These are phyloP conservation scores for Cryptomeria japonica DNA, from an alignment of 75 land plant species.

Conservation along the genomic window DNA sequence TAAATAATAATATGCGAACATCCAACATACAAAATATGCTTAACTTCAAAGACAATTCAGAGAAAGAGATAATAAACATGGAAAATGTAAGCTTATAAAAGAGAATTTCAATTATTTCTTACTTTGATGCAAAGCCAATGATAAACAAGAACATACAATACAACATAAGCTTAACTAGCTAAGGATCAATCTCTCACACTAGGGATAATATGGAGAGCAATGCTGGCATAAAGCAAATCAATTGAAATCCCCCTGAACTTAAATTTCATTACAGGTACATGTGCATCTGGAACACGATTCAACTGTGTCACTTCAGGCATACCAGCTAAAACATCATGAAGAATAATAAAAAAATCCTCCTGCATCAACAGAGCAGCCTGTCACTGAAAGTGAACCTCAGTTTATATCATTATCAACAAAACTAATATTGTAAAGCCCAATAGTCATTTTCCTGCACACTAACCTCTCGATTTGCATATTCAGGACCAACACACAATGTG, in stretches of 20 bases:
- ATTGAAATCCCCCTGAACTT: constrained; percentile 92
- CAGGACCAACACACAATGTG: constrained; percentile 95
- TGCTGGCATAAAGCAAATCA: constrained; percentile 90
- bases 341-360: constrained; percentile 92
- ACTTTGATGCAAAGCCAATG: neutral
- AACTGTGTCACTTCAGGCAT: constrained; percentile 93
- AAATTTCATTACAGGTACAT: constrained; percentile 95
- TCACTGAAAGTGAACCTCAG: neutral
- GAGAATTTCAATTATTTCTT: neutral
- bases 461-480: constrained; percentile 90
- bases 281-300: constrained; percentile 97
- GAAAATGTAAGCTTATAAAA: neutral
- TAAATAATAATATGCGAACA: neutral
- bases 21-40: neutral
- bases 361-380: constrained; percentile 23
- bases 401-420: neutral
- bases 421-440: neutral
- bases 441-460: constrained; percentile 9
- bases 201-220: constrained; percentile 79
- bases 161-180: neutral
- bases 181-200: constrained; percentile 48
- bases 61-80: neutral
- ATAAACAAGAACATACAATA: neutral
- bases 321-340: constrained; percentile 71
- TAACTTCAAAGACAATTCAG: neutral